Percentiles rank a stretch among this genome's conserved stretches.
These are phyloP conservation scores for Pythium biforme DNA, from an alignment of 352 stramenopile species.

Conservation along the genomic window DNA sequence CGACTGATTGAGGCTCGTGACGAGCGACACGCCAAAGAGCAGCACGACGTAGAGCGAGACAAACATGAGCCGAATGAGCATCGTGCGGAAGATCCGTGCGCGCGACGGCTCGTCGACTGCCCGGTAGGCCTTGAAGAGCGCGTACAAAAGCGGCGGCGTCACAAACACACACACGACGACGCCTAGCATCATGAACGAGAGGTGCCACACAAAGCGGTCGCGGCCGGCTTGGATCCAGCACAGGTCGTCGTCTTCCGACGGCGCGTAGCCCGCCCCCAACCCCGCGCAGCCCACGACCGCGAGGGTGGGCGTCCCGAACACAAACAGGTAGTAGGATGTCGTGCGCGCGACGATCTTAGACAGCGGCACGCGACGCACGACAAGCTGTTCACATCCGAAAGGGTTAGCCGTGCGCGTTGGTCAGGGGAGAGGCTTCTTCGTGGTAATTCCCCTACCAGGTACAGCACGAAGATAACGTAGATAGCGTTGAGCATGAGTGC, in stretches of 20 bases:
- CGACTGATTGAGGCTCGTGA: slow-evolving; percentile 21
- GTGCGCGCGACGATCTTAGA: slow-evolving; percentile 21
- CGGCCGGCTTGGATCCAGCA: slow-evolving; percentile 31
- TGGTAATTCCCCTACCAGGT: slow-evolving; percentile 19
- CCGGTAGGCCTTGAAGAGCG: slow-evolving; percentile 31
- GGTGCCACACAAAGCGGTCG: slow-evolving; percentile 32
- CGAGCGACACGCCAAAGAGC: slow-evolving; percentile 24
- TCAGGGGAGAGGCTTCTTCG: too few species aligned
- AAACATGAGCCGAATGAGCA: slow-evolving; percentile 31
- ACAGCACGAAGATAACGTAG: slow-evolving; percentile 21
- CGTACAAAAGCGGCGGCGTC: slow-evolving; percentile 11
- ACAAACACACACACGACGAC: slow-evolving; percentile 19
- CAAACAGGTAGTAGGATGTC: slow-evolving; percentile 19
- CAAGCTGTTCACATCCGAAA: too few species aligned
- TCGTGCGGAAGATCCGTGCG: slow-evolving; percentile 27
- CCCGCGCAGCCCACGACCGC: slow-evolving; percentile 27
- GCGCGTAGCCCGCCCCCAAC: too few species aligned
- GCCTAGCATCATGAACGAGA: slow-evolving; percentile 32
- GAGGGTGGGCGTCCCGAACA: slow-evolving; percentile 23
- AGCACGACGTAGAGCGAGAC: slow-evolving; percentile 30
- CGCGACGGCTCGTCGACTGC: slow-evolving; percentile 11
- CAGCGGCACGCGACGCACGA: slow-evolving; percentile 26
- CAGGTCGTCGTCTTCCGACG: slow-evolving; percentile 27
- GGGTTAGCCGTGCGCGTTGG: too few species aligned
- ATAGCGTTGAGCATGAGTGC: slow-evolving; percentile 26